These are phyloP conservation scores for Colletotrichum tropicicola DNA, from an alignment of 2,329 filamentous ascomycete species.

Conservation along the genomic window DNA sequence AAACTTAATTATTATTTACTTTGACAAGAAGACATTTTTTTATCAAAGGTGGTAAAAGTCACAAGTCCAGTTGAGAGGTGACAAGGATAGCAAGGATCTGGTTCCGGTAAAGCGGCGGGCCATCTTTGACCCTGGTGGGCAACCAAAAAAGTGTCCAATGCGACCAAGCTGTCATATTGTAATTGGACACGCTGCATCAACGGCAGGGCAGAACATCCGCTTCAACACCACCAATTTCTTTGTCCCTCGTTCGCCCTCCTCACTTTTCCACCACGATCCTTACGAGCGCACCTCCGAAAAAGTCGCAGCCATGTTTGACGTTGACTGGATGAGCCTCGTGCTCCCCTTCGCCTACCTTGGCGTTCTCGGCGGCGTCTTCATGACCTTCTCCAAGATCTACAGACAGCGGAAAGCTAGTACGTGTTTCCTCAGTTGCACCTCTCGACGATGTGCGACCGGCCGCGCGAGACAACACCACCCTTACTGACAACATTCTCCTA, in stretches of 20 bases:
- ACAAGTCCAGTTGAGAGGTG: not conserved
- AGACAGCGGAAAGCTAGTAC: constrained; percentile 87
- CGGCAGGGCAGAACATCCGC: constrained; percentile 3
- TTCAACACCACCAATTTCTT: constrained; percentile 20
- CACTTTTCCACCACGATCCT: constrained; percentile 22
- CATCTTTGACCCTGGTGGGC: constrained; percentile 22
- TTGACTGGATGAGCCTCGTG: constrained; percentile 83
- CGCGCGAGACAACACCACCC: not conserved
- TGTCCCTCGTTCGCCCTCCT: constrained; percentile 24
- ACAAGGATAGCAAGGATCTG: not conserved
- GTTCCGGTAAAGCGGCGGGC: constrained; percentile 19
- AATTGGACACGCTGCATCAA: constrained; percentile 31
- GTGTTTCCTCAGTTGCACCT: constrained; percentile 40
- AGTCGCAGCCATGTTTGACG: constrained; percentile 52
- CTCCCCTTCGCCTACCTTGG: constrained; percentile 90
- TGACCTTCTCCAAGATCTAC: constrained; percentile 93
- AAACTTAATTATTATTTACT: no score
- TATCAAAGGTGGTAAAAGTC: not conserved
- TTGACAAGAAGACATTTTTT: not conserved
- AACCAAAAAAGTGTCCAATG: constrained; percentile 28
- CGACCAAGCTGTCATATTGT: constrained; percentile 31
- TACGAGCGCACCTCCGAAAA: constrained; percentile 8
- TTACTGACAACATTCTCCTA: constrained; percentile 27
- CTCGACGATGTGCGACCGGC: not conserved
- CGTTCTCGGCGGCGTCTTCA: constrained; percentile 87